Percentiles rank a stretch among this genome's conserved stretches.
phyloP scores from a whole-genome alignment of 2,329 filamentous ascomycete genomes.

The Penicillium sp. region DNA sequence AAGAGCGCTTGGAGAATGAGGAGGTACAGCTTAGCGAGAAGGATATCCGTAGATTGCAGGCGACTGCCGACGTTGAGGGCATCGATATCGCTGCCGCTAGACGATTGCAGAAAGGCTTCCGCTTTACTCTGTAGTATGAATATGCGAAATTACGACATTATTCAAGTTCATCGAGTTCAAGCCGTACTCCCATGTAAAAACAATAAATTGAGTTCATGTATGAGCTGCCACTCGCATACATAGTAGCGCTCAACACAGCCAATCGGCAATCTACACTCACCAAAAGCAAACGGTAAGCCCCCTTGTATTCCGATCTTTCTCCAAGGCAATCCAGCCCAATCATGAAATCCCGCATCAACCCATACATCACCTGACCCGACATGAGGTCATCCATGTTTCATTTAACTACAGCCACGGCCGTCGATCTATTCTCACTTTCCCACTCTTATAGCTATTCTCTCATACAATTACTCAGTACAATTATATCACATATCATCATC shows the following conservation, averaged over 20 bases:
- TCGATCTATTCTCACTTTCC: not conserved
- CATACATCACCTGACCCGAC: conserved; percentile 7
- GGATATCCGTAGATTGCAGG: conserved; percentile 50
- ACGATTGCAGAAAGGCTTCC: conserved; percentile 56
- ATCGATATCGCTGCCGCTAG: conserved; percentile 53
- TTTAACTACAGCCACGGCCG: not conserved
- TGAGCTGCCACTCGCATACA: not conserved
- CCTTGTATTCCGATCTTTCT: not conserved
- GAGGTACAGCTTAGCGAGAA: conserved; percentile 48
- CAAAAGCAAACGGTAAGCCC: not conserved
- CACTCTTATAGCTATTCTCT: not conserved
- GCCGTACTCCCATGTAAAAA: too few relatives aligned
- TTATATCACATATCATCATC: not conserved
- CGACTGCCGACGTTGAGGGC: conserved; percentile 55
- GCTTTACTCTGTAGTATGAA: conserved; percentile 48
- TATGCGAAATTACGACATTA: not conserved
- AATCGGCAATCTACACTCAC: too few relatives aligned
- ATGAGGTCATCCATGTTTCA: conserved; percentile 5
- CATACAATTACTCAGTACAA: not conserved
- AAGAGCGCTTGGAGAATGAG: conserved; percentile 54
- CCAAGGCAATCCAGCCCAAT: not conserved
- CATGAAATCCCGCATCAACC: not conserved
- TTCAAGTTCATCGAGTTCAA: too few relatives aligned
- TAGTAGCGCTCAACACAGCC: too few relatives aligned
- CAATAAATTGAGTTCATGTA: not conserved